phyloP scores from a whole-genome alignment of 352 stramenopile species.

The Thalassiosira oceanica region DNA sequence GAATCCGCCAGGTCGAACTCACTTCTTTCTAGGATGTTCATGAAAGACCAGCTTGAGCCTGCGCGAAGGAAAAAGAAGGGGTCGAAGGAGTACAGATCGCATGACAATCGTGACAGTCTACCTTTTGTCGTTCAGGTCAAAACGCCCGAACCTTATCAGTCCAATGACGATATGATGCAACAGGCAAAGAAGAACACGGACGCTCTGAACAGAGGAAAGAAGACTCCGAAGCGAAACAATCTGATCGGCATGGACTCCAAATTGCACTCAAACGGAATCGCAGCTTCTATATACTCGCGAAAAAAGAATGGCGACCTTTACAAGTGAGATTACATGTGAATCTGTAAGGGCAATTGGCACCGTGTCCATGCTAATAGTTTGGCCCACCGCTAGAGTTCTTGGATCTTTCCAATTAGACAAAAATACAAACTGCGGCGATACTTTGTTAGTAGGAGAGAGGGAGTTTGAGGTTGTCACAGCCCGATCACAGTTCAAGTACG shows the following conservation, averaged over 20 bases:
- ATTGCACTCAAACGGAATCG: slow-evolving; percentile 30
- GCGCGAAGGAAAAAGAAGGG: slow-evolving; percentile 39
- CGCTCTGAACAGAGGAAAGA: slow-evolving; percentile 30
- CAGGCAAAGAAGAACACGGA: slow-evolving; percentile 47
- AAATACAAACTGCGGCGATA: slow-evolving; percentile 68
- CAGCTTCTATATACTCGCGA: slow-evolving; percentile 35
- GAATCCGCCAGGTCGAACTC: too few relatives aligned
- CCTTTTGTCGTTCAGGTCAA: slow-evolving; percentile 58
- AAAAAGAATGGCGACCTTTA: slow-evolving; percentile 22
- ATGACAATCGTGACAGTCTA: slow-evolving; percentile 69
- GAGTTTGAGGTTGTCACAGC: slow-evolving; percentile 45
- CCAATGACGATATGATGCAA: slow-evolving; percentile 27
- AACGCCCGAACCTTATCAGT: slow-evolving; percentile 70
- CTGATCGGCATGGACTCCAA: slow-evolving; percentile 34
- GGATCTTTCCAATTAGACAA: slow-evolving; percentile 73
- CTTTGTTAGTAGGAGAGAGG: slow-evolving; percentile 52
- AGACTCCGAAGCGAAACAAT: slow-evolving; percentile 37
- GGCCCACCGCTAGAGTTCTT: too few relatives aligned
- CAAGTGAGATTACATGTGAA: too few relatives aligned
- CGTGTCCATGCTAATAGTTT: too few relatives aligned
- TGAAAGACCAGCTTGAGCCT: slow-evolving; percentile 45
- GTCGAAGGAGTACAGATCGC: slow-evolving; percentile 45
- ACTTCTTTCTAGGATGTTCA: too few relatives aligned
- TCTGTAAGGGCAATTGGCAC: too few relatives aligned
- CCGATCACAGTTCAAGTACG: slow-evolving; percentile 57